Percentiles rank a stretch among this genome's conserved stretches.
phyloP scores from a whole-genome alignment of 129 eudicot genomes.

The Kitagawia praeruptora region DNA sequence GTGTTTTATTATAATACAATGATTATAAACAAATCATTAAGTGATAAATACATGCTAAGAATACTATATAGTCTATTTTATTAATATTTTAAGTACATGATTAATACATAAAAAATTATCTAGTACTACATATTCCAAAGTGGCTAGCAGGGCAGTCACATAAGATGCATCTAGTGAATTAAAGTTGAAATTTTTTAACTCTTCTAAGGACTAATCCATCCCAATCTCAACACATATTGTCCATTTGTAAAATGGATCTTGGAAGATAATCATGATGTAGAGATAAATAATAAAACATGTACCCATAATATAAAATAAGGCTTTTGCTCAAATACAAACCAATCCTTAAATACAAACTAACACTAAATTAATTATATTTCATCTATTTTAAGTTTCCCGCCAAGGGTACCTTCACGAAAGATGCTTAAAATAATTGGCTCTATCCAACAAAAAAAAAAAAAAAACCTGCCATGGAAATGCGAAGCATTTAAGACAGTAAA shows the following conservation, averaged over 20 bases:
- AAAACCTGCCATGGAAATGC: too few species aligned
- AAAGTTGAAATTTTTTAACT: background rate
- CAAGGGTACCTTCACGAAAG: too few species aligned
- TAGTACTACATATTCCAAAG: background rate
- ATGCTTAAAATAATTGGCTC: too few species aligned
- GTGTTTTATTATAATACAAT: background rate
- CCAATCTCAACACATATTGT: background rate
- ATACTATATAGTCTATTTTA: background rate
- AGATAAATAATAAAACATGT: background rate
- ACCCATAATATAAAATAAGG: background rate
- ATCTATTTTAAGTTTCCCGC: too few species aligned
- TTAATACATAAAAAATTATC: background rate
- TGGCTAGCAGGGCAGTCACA: background rate
- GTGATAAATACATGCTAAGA: background rate
- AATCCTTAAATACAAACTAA: too few species aligned
- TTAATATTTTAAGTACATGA: background rate
- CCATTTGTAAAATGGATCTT: background rate
- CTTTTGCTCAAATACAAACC: too few species aligned
- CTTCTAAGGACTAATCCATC: background rate
- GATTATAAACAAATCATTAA: background rate
- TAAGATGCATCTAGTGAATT: background rate
- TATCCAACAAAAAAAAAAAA: too few species aligned
- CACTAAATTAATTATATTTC: too few species aligned
- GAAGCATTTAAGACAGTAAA: too few species aligned
- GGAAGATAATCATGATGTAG: background rate